These are phyloP conservation scores for Alliaria petiolata DNA, from an alignment of 345 rosid genomes.

Conservation along the genomic window DNA sequence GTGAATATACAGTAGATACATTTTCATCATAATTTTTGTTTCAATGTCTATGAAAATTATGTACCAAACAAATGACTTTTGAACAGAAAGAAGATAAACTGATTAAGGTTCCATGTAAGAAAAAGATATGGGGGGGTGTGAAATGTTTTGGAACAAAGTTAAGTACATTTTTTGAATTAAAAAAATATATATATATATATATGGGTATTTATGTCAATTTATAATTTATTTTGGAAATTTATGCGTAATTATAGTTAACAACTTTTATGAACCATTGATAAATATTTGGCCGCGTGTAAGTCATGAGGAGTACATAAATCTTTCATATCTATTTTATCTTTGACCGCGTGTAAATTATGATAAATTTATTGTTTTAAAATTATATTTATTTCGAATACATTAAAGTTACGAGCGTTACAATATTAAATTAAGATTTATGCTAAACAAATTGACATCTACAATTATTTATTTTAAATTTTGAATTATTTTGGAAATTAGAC, in stretches of 20 bases:
- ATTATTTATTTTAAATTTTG: too few species aligned
- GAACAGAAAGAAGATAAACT: neutral
- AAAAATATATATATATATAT: too few species aligned
- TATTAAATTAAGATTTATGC: too few species aligned
- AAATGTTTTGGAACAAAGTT: neutral
- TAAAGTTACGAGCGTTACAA: neutral
- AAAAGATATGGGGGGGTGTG: neutral
- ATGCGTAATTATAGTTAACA: neutral
- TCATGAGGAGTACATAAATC: neutral
- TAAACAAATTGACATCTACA: too few species aligned
- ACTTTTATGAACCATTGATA: neutral
- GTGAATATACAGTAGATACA: neutral
- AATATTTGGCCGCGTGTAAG: neutral
- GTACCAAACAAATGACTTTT: too few species aligned
- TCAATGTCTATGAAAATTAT: neutral
- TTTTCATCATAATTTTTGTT: neutral
- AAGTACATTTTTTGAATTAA: rapidly evolving
- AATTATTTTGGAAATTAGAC: too few species aligned
- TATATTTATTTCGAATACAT: neutral
- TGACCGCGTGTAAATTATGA: neutral
- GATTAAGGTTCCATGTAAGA: neutral
- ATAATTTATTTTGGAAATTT: neutral
- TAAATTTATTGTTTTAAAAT: too few species aligned
- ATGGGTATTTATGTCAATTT: neutral
- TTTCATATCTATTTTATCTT: neutral